Conservation (phyloP, 352 stramenopile species). For the Phytophthora sansomeana region DNA sequence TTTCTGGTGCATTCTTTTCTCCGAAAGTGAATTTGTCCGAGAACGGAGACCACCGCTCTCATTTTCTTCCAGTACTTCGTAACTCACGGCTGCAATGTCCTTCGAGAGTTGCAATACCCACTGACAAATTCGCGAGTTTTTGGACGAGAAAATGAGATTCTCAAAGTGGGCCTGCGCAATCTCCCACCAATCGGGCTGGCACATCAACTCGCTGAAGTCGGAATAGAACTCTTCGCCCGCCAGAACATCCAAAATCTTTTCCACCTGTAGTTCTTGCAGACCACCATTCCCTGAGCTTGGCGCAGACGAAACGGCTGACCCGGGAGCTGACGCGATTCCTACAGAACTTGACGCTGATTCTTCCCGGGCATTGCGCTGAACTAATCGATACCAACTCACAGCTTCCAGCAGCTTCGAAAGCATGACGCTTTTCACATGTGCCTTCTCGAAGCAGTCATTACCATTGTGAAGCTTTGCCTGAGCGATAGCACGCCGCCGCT, state of each 20-base stretch:
- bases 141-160: conserved; percentile 80
- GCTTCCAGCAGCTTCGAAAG: conserved; percentile 79
- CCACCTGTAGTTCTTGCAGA: conserved; percentile 73
- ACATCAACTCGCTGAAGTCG: conserved; percentile 86
- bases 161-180: conserved; percentile 89
- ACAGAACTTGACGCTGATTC: conserved; percentile 68
- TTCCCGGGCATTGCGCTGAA: conserved; percentile 81
- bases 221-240: conserved; percentile 86
- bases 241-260: conserved; percentile 79
- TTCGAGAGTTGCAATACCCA: conserved; percentile 72
- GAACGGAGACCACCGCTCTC: conserved; percentile 20
- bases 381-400: conserved; percentile 85
- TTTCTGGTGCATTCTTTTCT: conserved; percentile 7
- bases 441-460: conserved; percentile 66
- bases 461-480: conserved; percentile 72
- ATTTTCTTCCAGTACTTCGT: conserved; percentile 67
- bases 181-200: conserved; percentile 80
- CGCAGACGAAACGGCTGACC: conserved; percentile 33
- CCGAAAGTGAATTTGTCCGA: conserved; percentile 19
- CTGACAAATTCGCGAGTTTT: conserved; percentile 75
- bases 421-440: conserved; percentile 68
- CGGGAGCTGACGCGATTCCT: conserved; percentile 28
- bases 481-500: conserved; percentile 57
- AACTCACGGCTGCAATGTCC: conserved; percentile 65
- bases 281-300: conserved; percentile 36